Evolutionary conservation across 2,329 filamentous ascomycete genomes (phyloP), one percentile per base, ranked within the genome.

Genomic region (Cercospora zeina): DNA sequence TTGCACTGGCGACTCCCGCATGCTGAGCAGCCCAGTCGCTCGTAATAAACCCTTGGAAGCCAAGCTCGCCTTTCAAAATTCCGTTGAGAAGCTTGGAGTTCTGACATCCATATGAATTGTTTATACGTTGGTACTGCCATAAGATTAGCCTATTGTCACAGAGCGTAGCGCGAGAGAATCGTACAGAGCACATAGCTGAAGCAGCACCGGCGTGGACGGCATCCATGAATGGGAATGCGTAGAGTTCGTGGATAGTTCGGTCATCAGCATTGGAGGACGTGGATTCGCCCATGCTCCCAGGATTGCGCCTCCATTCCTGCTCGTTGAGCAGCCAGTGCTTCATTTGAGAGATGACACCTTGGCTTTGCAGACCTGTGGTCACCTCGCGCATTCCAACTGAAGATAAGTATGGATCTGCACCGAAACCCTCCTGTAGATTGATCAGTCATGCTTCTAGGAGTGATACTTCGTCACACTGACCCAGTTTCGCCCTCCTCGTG

Each of bases 31-130:
- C 73, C 87, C 88, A 90, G 72, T 90, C 88, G 1, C 57, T 63
- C 79, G 89, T 85, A 31, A 89, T 83, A 67, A 76, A 86, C 70
- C 88, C 88, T 68, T 89, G 86, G 65, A 90, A 90, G 0, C 85
- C 86, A 39, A 90, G 79, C 74, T 91, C 88, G 39, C 88, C 86
- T 69, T 90, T 91, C 11, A 90, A 76, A 4, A 90, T 79, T 0
- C 84, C 85, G 65, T 89, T 90, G 53, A 88, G 79, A 5, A 87
- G 75, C 71, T 86, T 86, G 62, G 83, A 85, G 70, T 90, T 90
- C 61, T 72, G 67, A 60, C 71, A 89, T 4, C 82, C 81, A 54
- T 87, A 85, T 0, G 85, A 87, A 55, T 86, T 85, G 69, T 90
- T 89, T 45, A 62, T 80, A 79, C 85, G 65, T 30, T 74, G 68